Evolutionary conservation across 1,284 basidiomycete genomes (phyloP), one percentile per base, ranked within the genome.

Genomic region (Leccinum cinnamomeum): DNA sequence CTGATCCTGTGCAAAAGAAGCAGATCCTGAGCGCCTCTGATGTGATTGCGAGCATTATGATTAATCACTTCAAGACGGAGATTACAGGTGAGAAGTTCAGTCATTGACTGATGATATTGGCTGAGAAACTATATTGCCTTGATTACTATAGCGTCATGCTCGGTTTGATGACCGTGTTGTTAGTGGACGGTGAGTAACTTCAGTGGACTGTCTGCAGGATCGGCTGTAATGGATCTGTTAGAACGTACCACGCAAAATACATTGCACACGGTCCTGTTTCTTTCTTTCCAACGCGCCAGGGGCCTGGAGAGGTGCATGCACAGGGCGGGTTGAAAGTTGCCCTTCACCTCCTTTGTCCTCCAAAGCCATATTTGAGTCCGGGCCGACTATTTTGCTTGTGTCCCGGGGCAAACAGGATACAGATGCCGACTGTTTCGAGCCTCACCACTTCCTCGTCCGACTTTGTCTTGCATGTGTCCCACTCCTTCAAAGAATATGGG

Each of bases 401-500:
- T 89, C 87, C n/a, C 84, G 86, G 10, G 91, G 92, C 76, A 92
- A 91, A 76, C 84, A 86, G 69, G 88, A 91, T 35, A 87, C 84
- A 0, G 89, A 93, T 65, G 75, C 81, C 5, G 87, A 87, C 53
- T 91, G 89, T 74, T 97, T 97, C 68, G 90, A 95, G 70, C 85
- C 94, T 0, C 87, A 90, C 72, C 89, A 91, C 70, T 91, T 97
- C 75, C 82, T 99, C 57, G 88, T 98, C 63, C 86, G 84, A 65
- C 80, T 97, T 67, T 89, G 97, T 50, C 76, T 88, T 25, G 82
- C 85, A 5, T 81, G 89, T 30, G 77, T 95, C 28, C 91, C 95
- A 1, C 72, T 91, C 10, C 73, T 94, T 5, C 80, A 79, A 28
- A 81, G 82, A 7, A 81, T 95, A 12, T 99, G 96, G 95, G 83